Base-by-base conservation (phyloP, 352 stramenopile genomes). In the Globisporangium takayamanum region DNA sequence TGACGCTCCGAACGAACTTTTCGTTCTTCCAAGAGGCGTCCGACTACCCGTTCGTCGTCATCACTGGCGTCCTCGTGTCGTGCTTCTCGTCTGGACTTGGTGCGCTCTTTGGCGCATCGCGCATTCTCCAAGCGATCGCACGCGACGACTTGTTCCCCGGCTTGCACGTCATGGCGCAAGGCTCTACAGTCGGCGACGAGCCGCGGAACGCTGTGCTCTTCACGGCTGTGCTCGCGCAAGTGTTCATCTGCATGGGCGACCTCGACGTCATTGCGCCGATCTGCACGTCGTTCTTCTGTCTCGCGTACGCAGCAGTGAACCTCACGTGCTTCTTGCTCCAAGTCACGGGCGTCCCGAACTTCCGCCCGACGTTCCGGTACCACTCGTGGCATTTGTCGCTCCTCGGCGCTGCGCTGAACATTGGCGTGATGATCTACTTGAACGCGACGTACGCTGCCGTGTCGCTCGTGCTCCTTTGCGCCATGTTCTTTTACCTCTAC, bases 271-370 rank as follows among this genome's bases (percentile, higher is more conserved):
- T 94, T 30, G 80, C 81, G 18, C 80, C 81, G 22, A 86, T 94
- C 28, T 91, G 87, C 68, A 89, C 84, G 8, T 87, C 74, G 12
- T 92, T 92, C 69, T 94, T 92, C 64, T 85, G 84, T 28, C 64
- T 94, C 28, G 80, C 80, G 30, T 94, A 94, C 63, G 76, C 74
- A 0, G 64, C 66, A 8, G 78, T 90, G 47, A 94, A 94, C 58
- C 55, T 91, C 25, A 89, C 84, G 39, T 87, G 78, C 50, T 87
- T 92, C 28, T 42, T 88, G 41, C 67, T 94, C 7, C 76, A 88
- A 66, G 69, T 92, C 10, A 89, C 78, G 1, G 82, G 84, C 18
- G 84, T 88, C 5, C 84, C 84, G 6, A 94, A 94, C 63, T 94
- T 91, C 50, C 70, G 84, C 3, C 84, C 84, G 20, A 81, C 74